A percentile compares a stretch with the other conserved stretches of the same genome.
Evolutionary conservation across 202 grass and related monocot genomes (phyloP).

Genomic region (Eragrostis tef): DNA sequence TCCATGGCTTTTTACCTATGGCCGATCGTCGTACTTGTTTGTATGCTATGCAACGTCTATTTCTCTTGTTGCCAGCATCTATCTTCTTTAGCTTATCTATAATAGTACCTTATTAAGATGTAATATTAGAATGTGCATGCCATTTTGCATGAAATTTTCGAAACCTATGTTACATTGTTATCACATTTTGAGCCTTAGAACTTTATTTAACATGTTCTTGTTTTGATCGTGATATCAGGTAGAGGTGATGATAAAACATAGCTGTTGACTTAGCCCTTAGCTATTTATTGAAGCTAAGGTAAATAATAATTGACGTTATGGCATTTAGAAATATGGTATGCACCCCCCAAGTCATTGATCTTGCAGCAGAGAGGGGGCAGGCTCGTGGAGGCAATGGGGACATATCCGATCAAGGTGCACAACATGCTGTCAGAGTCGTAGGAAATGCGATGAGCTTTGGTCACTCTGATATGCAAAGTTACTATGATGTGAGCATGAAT

Average conservation of each 20-base stretch:
- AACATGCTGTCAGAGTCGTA: slow-evolving; percentile 52
- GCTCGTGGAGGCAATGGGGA: slow-evolving; percentile 44
- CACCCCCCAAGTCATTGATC: slow-evolving; percentile 60
- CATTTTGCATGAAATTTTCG: slow-evolving; percentile 33
- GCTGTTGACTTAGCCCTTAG: slow-evolving; percentile 57
- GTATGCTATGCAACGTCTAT: slow-evolving; percentile 17
- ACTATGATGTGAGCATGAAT: slow-evolving; percentile 48
- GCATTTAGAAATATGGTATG: slow-evolving; percentile 61
- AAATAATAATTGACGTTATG: slow-evolving; percentile 60
- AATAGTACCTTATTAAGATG: slow-evolving; percentile 1
- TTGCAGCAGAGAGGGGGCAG: slow-evolving; percentile 58
- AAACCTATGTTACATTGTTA: slow-evolving; percentile 26
- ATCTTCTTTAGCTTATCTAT: slow-evolving; percentile 33
- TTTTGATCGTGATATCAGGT: slow-evolving; percentile 57
- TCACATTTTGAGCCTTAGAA: slow-evolving; percentile 9
- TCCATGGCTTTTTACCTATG: slow-evolving; percentile 3
- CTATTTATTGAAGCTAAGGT: slow-evolving; percentile 50
- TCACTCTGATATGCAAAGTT: slow-evolving; percentile 48
- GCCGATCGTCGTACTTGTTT: slow-evolving; percentile 4
- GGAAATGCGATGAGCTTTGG: slow-evolving; percentile 47
- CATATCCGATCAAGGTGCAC: slow-evolving; percentile 49
- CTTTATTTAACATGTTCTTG: slow-evolving; percentile 29
- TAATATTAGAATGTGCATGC: slow-evolving; percentile 16
- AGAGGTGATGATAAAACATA: slow-evolving; percentile 60
- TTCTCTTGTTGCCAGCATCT: not conserved